Base-by-base conservation (phyloP, 164 flowering plant genomes). In the Protea cynaroides region DNA sequence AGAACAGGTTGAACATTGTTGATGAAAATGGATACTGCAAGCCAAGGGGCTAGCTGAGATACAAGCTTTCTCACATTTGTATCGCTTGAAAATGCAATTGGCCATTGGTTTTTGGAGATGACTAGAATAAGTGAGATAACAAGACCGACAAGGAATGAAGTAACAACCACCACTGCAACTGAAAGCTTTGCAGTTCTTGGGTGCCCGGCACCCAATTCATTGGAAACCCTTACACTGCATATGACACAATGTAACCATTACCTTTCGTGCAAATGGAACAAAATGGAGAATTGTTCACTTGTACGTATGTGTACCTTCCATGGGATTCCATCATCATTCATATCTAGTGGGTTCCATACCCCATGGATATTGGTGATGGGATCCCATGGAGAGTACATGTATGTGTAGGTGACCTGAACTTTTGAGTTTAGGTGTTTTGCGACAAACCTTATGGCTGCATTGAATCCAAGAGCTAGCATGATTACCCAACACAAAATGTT, bases 401-500 rank as follows among this genome's bases (percentile, higher is more conserved):
- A n/a, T n/a, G n/a, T n/a, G n/a, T n/a, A n/a, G n/a, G n/a, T n/a
- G n/a, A n/a, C n/a, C n/a, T n/a, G n/a, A n/a, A n/a, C n/a, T n/a
- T n/a, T n/a, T 29, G 34, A 29, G 34, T 29, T 29, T 2, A 5
- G 4, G 17, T 4, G 49, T 47, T 54, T 29, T 29, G 2, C 15
- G 25, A 64, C 77, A 58, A 46, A 83, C 91, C 96, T 90, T 61
- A 78, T 80, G 9, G 95, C 95, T 56, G 91, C 91, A 69, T 86
- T 90, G 75, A 72, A 78, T 61, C 97, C 95, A 1, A 88, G 0
- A 14, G 92, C 84, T 8, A 79, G 75, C 88, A 84, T 86, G 17
- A 79, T 63, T 29, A 90, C 60, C 97, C 97, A 90, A 1, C 95
- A 95, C 64, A 85, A 29, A 29, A 29, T 29, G 34, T 29, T 29